phyloP scores from a whole-genome alignment of 106 monocot genomes.

The Acorus gramineus region DNA sequence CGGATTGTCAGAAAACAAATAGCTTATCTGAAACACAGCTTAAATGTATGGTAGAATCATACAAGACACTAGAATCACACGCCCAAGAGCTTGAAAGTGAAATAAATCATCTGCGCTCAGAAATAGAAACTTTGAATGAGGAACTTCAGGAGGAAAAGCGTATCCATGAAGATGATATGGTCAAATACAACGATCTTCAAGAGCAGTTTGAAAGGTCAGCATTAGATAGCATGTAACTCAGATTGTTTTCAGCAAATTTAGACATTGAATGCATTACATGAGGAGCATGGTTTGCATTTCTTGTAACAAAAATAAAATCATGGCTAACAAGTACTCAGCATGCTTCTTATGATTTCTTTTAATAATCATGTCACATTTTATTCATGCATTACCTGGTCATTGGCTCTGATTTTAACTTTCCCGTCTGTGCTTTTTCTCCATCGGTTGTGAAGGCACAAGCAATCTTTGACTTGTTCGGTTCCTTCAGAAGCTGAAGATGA shows the following conservation, averaged over 20 bases:
- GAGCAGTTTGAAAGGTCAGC: constrained; percentile 75
- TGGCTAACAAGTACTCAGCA: too few species aligned
- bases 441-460: constrained; percentile 30
- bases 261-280: too few species aligned
- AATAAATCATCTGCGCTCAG: constrained; percentile 31
- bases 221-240: not conserved
- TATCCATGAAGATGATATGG: constrained; percentile 56
- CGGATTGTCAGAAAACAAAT: constrained; percentile 64
- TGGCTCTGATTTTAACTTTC: not conserved
- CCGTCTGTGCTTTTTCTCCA: not conserved
- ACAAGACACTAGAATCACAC: constrained; percentile 62
- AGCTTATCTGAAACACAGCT: constrained; percentile 83
- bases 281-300: too few species aligned
- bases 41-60: constrained; percentile 94
- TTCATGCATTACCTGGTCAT: not conserved
- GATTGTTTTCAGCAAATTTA: too few species aligned
- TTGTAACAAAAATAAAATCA: too few species aligned
- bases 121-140: constrained; percentile 34
- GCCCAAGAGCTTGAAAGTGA: constrained; percentile 51
- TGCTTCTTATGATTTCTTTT: too few species aligned
- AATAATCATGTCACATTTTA: too few species aligned
- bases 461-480: constrained; percentile 19
- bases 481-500: constrained; percentile 38
- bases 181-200: constrained; percentile 53
- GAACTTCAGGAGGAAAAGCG: constrained; percentile 63